Base-by-base conservation (phyloP, 164 flowering plant species). In the Vitis cinerea region DNA sequence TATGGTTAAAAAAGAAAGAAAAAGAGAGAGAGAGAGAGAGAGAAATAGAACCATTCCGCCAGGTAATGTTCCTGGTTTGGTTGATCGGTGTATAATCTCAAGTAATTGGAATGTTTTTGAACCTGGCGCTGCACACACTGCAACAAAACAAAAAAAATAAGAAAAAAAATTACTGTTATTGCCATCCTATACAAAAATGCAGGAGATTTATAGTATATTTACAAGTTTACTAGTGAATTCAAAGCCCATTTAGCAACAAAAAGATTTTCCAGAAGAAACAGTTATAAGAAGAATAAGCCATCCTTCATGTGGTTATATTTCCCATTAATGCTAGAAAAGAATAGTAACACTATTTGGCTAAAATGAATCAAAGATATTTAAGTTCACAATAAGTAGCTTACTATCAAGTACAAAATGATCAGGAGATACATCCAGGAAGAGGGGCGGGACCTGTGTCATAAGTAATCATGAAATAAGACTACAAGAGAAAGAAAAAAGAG, bases 111-210 rank as follows among this genome's bases (percentile, higher is more conserved):
- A 96, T 62, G 99, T 96, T 83, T 96, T 96, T 57, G 99, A 96
- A 59, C 99, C 99, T 3, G 99, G 99, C 64, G 99, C 99, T 49
- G 99, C 99, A 84, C 99, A 96, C 99, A 96, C 99, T 96, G 86
- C 80, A 85, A 2, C 63, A 48, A 72, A 75, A 50, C 31, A 79
- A 60, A 68, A 66, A 10, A 74, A 78, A 15, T 4, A 10, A 53
- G 71, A 50, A 47, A 65, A 65, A 64, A 69, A 4, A 37, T 37
- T 3, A 37, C 2, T 55, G 60, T 58, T 50, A 44, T 66, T 30
- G 50, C 29, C 3, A 55, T 66, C 60, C 30, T 29, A 54, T 65
- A 27, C 47, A 14, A 53, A 23, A 53, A 48, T 9, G 5, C 23
- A 19, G 66, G 30, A 50, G 55, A 51, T 30, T 29, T 2, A 50